Conservation (phyloP, 139 green algal species). For the Volvox africanus region DNA sequence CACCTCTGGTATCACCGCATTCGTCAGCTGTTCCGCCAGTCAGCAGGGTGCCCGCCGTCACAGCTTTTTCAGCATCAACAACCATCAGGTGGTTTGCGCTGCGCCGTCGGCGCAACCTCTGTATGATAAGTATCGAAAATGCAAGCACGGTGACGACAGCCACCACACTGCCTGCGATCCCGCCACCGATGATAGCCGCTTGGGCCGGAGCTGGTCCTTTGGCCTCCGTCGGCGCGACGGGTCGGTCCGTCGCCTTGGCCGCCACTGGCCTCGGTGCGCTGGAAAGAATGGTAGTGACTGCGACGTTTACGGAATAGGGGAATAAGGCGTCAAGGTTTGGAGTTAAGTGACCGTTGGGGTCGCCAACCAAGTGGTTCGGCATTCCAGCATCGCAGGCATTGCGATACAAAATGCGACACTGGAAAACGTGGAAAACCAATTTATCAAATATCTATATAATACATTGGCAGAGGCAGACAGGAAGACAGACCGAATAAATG, state of each 20-base stretch:
- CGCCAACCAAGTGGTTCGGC: too few relatives aligned
- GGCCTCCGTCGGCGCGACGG: background rate
- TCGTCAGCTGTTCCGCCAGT: background rate
- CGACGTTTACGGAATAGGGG: too few relatives aligned
- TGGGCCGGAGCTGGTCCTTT: background rate
- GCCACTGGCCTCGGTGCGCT: background rate
- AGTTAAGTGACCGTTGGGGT: background rate
- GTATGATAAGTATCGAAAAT: background rate
- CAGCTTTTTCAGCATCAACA: background rate
- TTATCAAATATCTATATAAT: too few relatives aligned
- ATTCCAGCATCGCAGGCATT: too few relatives aligned
- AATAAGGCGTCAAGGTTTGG: too few relatives aligned
- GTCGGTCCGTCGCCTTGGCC: background rate
- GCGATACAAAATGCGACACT: too few relatives aligned
- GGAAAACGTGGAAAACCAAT: too few relatives aligned
- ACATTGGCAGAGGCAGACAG: too few relatives aligned
- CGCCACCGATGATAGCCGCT: background rate
- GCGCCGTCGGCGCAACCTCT: background rate
- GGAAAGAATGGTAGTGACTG: background rate
- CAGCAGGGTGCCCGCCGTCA: background rate
- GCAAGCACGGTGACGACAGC: background rate
- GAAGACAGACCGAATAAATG: too few relatives aligned
- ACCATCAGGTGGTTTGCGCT: background rate
- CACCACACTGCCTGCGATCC: background rate
- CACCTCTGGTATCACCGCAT: too few relatives aligned